Percentiles rank a stretch among this genome's conserved stretches.
These are phyloP conservation scores for Fusarium anguioides DNA, from an alignment of 2,329 filamentous ascomycete species.

Conservation along the genomic window DNA sequence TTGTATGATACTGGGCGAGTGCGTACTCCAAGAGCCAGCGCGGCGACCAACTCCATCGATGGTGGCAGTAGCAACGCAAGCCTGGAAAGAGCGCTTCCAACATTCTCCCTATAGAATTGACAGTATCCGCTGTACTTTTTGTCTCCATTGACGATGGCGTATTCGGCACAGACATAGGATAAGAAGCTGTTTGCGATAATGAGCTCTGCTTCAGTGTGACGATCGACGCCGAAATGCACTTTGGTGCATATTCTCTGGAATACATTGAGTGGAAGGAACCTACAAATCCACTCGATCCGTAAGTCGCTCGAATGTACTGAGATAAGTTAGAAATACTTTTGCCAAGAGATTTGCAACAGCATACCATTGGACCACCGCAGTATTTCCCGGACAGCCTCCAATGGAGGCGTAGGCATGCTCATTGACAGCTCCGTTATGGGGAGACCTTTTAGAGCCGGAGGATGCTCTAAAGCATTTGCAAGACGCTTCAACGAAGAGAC, in stretches of 20 bases:
- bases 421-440: background rate
- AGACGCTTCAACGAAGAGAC: slow-evolving; percentile 24
- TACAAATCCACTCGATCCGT: slow-evolving; percentile 48
- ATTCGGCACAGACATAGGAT: slow-evolving; percentile 50
- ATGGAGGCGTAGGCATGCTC: slow-evolving; percentile 41
- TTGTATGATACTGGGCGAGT: fast-evolving
- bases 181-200: slow-evolving; percentile 52
- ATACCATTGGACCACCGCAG: slow-evolving; percentile 51
- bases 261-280: slow-evolving; percentile 47
- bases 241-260: slow-evolving; percentile 50
- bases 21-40: slow-evolving; percentile 50
- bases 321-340: background rate
- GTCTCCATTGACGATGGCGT: slow-evolving; percentile 42
- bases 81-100: slow-evolving; percentile 40
- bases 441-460: background rate
- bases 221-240: slow-evolving; percentile 52
- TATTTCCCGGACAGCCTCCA: slow-evolving; percentile 43
- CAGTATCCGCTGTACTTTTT: slow-evolving; percentile 40
- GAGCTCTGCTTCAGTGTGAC: slow-evolving; percentile 48
- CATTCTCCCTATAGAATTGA: slow-evolving; percentile 44
- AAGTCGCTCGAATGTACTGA: slow-evolving; percentile 43
- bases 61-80: slow-evolving; percentile 49
- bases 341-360: fast-evolving
- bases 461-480: background rate
- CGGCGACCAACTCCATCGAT: slow-evolving; percentile 49